phyloP scores from a whole-genome alignment of 2,329 filamentous ascomycete species.

The Claviceps digitariae region DNA sequence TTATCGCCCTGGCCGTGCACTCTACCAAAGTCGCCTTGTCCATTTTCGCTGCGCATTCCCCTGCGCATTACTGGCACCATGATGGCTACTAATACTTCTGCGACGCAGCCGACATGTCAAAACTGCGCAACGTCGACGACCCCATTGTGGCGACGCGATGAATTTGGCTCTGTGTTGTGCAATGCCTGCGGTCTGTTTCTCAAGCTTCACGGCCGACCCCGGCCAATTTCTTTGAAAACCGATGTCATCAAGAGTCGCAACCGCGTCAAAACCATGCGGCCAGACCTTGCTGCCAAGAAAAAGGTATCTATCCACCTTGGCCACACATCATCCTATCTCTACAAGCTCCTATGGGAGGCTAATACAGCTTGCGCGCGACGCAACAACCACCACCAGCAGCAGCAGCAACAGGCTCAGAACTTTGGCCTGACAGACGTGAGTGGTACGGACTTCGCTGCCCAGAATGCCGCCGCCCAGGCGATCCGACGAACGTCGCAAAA shows the following conservation, averaged over 20 bases:
- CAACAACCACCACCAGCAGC: conserved; percentile 15
- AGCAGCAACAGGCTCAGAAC: conserved; percentile 27
- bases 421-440: conserved; percentile 34
- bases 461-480: conserved; percentile 36
- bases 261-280: conserved; percentile 76
- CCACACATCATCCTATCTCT: not conserved
- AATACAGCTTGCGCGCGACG: not conserved
- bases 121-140: conserved; percentile 95
- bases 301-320: conserved; percentile 48
- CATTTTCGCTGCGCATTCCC: conserved; percentile 5
- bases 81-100: conserved; percentile 44
- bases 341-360: not conserved
- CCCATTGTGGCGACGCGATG: conserved; percentile 93
- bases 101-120: conserved; percentile 84
- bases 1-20: conserved; percentile 15
- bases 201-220: conserved; percentile 85
- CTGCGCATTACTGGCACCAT: conserved; percentile 25
- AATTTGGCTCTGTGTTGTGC: conserved; percentile 88
- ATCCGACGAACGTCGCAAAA: conserved; percentile 55
- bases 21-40: conserved; percentile 10
- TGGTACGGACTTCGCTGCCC: conserved; percentile 41
- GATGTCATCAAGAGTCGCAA: conserved; percentile 99
- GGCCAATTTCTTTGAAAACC: conserved; percentile 93
- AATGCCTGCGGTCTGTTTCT: conserved; percentile 97
- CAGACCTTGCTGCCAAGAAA: conserved; percentile 67